Conservation (phyloP, 1,284 basidiomycete genomes). For the Boletellus sp. region DNA sequence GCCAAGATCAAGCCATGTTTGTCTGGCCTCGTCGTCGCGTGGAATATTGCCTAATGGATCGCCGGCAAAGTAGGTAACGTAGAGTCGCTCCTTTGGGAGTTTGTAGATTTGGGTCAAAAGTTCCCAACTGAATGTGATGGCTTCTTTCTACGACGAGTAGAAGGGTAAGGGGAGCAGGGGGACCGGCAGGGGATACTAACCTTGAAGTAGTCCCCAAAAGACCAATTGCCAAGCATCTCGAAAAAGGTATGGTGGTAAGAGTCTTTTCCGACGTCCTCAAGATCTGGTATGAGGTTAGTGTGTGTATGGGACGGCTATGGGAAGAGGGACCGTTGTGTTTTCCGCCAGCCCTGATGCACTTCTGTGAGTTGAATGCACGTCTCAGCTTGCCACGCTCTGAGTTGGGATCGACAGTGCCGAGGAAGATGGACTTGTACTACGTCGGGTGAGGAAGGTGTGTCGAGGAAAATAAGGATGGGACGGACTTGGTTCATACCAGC, state of each 20-base stretch:
- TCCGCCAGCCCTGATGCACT: constrained; percentile 96
- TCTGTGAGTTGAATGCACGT: constrained; percentile 94
- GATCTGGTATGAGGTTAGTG: constrained; percentile 50
- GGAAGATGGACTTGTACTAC: constrained; percentile 94
- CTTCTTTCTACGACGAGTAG: constrained; percentile 73
- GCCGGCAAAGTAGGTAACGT: constrained; percentile 98
- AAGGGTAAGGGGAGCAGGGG: neutral
- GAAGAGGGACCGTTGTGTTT: constrained; percentile 86
- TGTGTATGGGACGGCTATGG: neutral
- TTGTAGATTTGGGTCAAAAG: constrained; percentile 88
- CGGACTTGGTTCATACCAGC: constrained; percentile 92
- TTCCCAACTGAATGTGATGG: constrained; percentile 91
- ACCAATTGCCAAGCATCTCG: constrained; percentile 99
- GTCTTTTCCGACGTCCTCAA: constrained; percentile 98
- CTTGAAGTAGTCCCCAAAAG: constrained; percentile 99
- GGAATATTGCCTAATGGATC: constrained; percentile 84
- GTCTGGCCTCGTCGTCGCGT: constrained; percentile 84
- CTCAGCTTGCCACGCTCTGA: constrained; percentile 86
- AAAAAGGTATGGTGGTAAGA: constrained; percentile 98
- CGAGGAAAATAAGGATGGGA: neutral
- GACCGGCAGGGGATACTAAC: constrained; percentile 34
- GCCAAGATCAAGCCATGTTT: constrained; percentile 86
- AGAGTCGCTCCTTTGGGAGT: constrained; percentile 87
- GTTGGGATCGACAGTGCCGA: constrained; percentile 93
- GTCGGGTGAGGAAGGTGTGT: constrained; percentile 11